Evolutionary conservation across 768 basidiomycete genomes (phyloP).

Genomic region (Asterophora parasitica): DNA sequence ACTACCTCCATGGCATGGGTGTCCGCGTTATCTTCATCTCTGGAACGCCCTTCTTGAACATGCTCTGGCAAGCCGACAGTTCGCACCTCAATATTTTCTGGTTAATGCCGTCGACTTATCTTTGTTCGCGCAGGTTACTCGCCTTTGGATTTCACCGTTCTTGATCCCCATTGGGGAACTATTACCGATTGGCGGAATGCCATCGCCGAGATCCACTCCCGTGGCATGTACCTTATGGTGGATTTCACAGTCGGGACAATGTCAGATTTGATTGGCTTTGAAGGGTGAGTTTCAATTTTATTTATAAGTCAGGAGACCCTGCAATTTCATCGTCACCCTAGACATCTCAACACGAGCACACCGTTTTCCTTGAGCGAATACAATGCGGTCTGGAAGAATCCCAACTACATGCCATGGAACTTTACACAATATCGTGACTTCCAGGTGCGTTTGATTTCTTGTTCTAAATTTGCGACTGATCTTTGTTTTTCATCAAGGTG

Average conservation of each 20-base stretch:
- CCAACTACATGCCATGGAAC: conserved; percentile 78
- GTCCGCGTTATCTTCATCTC: conserved; percentile 82
- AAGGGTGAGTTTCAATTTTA: conserved; percentile 49
- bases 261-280: conserved; percentile 80
- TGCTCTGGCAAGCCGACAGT: conserved; percentile 98
- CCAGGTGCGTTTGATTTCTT: conserved; percentile 34
- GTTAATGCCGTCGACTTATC: conserved; percentile 3
- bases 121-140: conserved; percentile 67
- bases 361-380: conserved; percentile 80
- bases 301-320: background rate
- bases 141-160: conserved; percentile 82
- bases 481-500: conserved; percentile 37
- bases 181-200: conserved; percentile 72
- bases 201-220: conserved; percentile 72
- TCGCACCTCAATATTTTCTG: conserved; percentile 27
- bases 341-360: conserved; percentile 73
- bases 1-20: conserved; percentile 91
- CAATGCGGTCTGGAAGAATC: conserved; percentile 66
- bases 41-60: conserved; percentile 89
- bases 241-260: conserved; percentile 96
- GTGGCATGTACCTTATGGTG: conserved; percentile 87
- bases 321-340: conserved; percentile 24
- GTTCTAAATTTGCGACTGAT: background rate
- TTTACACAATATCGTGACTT: conserved; percentile 85
- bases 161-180: conserved; percentile 92